Evolutionary conservation across 805 yeast genomes (phyloP), one percentile per base, ranked within the genome.

Genomic region (Grigorovia transvaalensis): DNA sequence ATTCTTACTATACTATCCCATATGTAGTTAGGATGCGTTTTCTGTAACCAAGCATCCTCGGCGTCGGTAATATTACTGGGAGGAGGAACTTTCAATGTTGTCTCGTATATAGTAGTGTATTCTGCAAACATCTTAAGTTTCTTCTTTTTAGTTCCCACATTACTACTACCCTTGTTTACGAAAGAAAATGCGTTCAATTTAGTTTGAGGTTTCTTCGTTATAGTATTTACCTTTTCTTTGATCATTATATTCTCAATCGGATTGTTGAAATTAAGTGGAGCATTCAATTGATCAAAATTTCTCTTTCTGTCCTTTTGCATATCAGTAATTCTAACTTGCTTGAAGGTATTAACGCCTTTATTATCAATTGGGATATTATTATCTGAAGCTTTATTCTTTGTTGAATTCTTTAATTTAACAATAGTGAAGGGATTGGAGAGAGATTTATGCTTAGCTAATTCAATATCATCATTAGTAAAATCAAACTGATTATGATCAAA

Each of bases 341-440:
- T 33, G 4, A 13, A 12, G 15, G 38, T 33, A 33, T 12, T 38
- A n/a, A 18, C 17, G 18, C 12, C 8, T 13, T 13, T 38, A 3
- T 38, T 38, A 9, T 19, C 27, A 42, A 18, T 42, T 9, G 13
- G n/a, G 43, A 6, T 29, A 15, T 18, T 30, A 11, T 23, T 19
- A 13, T 43, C 27, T 23, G 27, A 23, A 23, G 27, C 6, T 23
- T 23, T 23, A 3, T 23, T 23, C 6, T 23, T 23, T 3, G 27
- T 46, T 2, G 18, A n/a, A 46, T 29, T 50, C 43, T 45, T 51
- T 47, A 56, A 19, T 45, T 58, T 59, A 4, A 62, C 42, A 6
- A 53, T 50, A 41, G 55, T 55, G 45, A 57, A 62, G 9, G 63
- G 64, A 38, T 62, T 60, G 6, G 66, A 62, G 27, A 59, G 38